phyloP scores from a whole-genome alignment of 257 asterid genomes.

The Plantago elongata region DNA sequence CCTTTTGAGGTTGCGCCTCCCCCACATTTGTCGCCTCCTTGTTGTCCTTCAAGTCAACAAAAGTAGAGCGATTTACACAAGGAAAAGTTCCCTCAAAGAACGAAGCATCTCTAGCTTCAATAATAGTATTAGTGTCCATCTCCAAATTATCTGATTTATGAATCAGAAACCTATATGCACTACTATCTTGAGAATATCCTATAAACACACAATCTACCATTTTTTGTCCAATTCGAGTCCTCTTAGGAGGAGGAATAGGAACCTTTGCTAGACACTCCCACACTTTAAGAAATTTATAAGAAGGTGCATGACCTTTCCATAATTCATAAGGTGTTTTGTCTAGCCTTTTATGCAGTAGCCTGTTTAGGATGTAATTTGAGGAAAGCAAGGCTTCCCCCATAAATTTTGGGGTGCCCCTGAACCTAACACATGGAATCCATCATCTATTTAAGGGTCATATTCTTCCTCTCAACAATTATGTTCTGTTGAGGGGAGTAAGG shows the following conservation, averaged over 20 bases:
- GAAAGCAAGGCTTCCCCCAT: background rate
- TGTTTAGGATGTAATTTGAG: background rate
- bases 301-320: background rate
- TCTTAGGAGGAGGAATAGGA: background rate
- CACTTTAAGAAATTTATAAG: background rate
- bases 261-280: constrained; percentile 3
- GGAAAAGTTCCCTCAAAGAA: background rate
- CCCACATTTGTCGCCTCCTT: no score
- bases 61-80: background rate
- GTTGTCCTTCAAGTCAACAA: no score
- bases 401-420: background rate
- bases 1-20: no score
- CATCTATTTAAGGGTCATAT: background rate
- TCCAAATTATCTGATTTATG: no score
- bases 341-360: background rate
- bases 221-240: background rate
- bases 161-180: no score
- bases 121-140: background rate
- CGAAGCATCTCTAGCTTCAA: background rate
- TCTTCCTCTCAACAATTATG: no score
- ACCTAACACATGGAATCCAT: background rate
- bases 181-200: no score
- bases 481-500: background rate
- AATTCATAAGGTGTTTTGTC: background rate
- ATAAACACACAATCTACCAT: background rate